These are phyloP conservation scores for Ramaria rubella DNA, from an alignment of 768 basidiomycete genomes.

Conservation along the genomic window DNA sequence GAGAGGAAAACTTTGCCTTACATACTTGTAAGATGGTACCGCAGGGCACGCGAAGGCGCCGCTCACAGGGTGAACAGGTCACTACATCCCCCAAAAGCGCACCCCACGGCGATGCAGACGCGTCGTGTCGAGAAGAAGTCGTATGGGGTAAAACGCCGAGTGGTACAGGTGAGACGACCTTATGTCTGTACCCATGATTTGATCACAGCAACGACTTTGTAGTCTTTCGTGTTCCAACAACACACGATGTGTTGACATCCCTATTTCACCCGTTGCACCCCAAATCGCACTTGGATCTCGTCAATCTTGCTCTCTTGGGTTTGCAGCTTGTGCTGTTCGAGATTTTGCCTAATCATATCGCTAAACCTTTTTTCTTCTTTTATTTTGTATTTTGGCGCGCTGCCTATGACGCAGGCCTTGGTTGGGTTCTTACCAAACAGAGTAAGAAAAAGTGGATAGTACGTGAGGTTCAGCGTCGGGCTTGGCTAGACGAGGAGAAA, in stretches of 20 bases:
- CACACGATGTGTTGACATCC: conserved; percentile 81
- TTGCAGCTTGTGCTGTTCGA: conserved; percentile 72
- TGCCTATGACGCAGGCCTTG: conserved; percentile 89
- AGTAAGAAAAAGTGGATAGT: conserved; percentile 96
- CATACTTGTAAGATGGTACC: neutral
- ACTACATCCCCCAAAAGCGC: neutral
- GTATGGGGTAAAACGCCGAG: conserved; percentile 86
- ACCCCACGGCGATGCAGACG: neutral
- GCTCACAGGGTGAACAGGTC: neutral
- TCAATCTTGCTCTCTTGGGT: conserved; percentile 75
- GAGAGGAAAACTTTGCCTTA: neutral
- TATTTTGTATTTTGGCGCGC: conserved; percentile 93
- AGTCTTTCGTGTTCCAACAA: conserved; percentile 94
- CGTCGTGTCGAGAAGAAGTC: conserved; percentile 41
- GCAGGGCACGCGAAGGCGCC: conserved; percentile 2
- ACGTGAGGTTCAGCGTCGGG: conserved; percentile 62
- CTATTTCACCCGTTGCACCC: conserved; percentile 77
- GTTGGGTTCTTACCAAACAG: conserved; percentile 90
- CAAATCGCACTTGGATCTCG: conserved; percentile 82
- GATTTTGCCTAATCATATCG: conserved; percentile 46
- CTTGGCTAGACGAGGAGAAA: conserved; percentile 80
- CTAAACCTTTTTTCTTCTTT: conserved; percentile 68
- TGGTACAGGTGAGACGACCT: conserved; percentile 52
- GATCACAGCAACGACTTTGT: conserved; percentile 9
- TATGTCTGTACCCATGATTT: conserved; percentile 8